Conservation (phyloP, 768 basidiomycete genomes). For the Pleurotus citrinopileatus region DNA sequence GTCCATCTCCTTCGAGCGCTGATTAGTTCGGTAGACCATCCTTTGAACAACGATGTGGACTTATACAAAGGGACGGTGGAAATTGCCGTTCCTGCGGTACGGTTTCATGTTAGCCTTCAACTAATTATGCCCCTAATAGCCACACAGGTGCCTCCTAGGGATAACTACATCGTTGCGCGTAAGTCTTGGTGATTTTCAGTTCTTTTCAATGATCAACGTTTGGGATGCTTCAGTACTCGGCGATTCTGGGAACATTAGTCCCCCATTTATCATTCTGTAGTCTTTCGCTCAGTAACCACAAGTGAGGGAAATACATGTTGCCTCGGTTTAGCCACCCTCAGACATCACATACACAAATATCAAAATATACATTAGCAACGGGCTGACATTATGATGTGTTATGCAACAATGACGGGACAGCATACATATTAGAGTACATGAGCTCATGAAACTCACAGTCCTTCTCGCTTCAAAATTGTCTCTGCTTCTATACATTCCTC, state of each 20-base stretch:
- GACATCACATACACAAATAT: neutral
- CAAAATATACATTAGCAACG: no score
- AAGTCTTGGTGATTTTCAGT: neutral
- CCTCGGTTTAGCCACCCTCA: neutral
- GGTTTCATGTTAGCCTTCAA: neutral
- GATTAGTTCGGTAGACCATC: neutral
- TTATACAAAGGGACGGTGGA: neutral
- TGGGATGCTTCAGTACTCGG: neutral
- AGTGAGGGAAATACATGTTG: neutral
- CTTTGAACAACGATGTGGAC: neutral
- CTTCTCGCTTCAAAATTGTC: conserved; percentile 34
- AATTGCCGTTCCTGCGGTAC: neutral
- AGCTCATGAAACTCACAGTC: neutral
- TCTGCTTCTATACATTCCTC: conserved; percentile 65
- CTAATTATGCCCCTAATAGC: neutral
- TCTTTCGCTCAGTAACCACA: neutral
- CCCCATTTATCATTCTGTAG: conserved; percentile 3
- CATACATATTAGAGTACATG: conserved; percentile 15
- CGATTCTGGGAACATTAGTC: neutral
- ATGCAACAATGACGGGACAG: no score
- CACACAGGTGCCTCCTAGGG: neutral
- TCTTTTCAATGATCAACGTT: neutral
- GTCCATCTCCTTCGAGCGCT: neutral
- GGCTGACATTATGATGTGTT: no score
- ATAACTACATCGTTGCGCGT: neutral